Evolutionary conservation across 352 stramenopile species (phyloP), one percentile per base, ranked within the genome.

Genomic region (Phytophthora podocarpi): DNA sequence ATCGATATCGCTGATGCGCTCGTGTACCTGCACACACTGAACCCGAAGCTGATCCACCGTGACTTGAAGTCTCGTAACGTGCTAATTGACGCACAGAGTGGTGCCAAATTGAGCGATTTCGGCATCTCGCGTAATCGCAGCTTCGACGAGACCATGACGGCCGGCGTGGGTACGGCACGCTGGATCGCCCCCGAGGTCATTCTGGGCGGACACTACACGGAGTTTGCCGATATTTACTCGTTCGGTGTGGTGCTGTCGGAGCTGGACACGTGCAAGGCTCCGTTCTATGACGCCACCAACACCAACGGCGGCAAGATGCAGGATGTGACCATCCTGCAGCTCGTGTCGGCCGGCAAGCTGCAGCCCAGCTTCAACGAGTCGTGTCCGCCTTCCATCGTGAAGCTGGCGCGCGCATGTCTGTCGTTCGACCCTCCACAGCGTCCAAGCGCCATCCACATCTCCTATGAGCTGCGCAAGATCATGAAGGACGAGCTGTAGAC

Each of bases 401-500:
- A 74, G 59, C 43, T 93, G 42, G 81, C 78, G 34, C 68, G 64
- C 8, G 83, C 78, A 21, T 93, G 83, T 67, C 31, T 93, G 46
- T 67, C 66, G 4, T 91, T 90, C 48, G 76, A 93, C 54, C 78
- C 81, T 8, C 73, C 67, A 5, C 61, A 89, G 11, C 83, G 83
- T 49, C 83, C 83, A 39, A 87, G 76, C 46, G 83, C 83, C 30
- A 90, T 93, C 52, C 78, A 91, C 52, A 79, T 93, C 31, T 87
- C 83, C 15, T 93, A 90, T 70, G 76, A 90, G 61, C 60, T 92
- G 53, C 80, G 81, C 40, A 89, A 88, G 60, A 90, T 92, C 64
- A 74, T 90, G 63, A 86, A 84, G 66, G 79, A 89, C 42, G 76
- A 82, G 62, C 63, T 88, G 28, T 87, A 73, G 67, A 64, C 34